Evolutionary conservation across 2,329 filamentous ascomycete species (phyloP).

Genomic region (Neodidymelliopsis sp.): DNA sequence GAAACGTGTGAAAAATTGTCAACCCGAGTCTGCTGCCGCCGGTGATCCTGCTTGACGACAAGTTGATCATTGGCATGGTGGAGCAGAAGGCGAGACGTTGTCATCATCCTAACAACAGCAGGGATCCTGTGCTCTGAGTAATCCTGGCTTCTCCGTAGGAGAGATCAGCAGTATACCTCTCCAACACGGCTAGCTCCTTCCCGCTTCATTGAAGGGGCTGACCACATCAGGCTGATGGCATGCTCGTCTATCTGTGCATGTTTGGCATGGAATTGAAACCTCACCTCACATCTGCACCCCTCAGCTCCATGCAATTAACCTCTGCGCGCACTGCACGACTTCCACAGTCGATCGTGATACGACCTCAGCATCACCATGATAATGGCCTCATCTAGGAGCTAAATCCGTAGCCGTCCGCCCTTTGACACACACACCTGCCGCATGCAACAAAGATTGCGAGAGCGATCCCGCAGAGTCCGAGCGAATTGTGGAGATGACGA

Average conservation of each 20-base stretch:
- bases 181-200: constrained; percentile 7
- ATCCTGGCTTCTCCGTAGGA: constrained; percentile 10
- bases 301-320: constrained; percentile 10
- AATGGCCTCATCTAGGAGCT: constrained; percentile 21
- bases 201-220: constrained; percentile 15
- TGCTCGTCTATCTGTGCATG: constrained; percentile 18
- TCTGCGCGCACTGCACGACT: constrained; percentile 17
- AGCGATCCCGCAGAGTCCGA: constrained; percentile 20
- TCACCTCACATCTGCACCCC: constrained; percentile 13
- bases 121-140: constrained; percentile 17
- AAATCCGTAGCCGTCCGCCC: constrained; percentile 17
- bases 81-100: constrained; percentile 21
- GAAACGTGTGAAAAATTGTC: constrained; percentile 28
- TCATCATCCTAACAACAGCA: constrained; percentile 18
- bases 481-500: constrained; percentile 37
- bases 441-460: constrained; percentile 25
- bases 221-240: constrained; percentile 20
- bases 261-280: constrained; percentile 15
- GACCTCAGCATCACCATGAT: constrained; percentile 17
- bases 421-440: constrained; percentile 14
- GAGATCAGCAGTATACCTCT: constrained; percentile 13
- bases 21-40: constrained; percentile 33
- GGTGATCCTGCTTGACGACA: constrained; percentile 32
- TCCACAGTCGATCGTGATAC: constrained; percentile 13
- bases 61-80: constrained; percentile 19